These are phyloP conservation scores for Tulasnella sp. DNA, from an alignment of 768 basidiomycete genomes.

Conservation along the genomic window DNA sequence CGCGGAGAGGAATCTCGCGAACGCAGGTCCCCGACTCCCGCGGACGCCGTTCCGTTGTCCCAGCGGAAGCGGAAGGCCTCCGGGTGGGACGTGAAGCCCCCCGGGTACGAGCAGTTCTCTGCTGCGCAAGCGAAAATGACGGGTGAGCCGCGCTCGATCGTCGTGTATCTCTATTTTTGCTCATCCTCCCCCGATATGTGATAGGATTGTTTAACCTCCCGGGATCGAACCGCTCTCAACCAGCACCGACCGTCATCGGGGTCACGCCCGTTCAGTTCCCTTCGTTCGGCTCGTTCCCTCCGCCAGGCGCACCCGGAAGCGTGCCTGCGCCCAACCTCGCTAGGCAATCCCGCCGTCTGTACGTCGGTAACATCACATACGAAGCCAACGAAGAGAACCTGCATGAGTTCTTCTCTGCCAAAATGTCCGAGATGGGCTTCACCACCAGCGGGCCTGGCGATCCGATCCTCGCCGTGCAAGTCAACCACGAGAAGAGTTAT, in stretches of 20 bases:
- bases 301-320: slow-evolving; percentile 54
- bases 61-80: slow-evolving; percentile 83
- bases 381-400: slow-evolving; percentile 90
- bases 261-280: slow-evolving; percentile 49
- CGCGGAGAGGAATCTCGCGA: slow-evolving; percentile 51
- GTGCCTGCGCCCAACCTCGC: slow-evolving; percentile 72
- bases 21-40: slow-evolving; percentile 81
- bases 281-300: slow-evolving; percentile 42
- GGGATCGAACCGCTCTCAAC: slow-evolving; percentile 79
- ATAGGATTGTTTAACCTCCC: slow-evolving; percentile 92
- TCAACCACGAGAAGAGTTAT: slow-evolving; percentile 98
- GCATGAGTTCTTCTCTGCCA: slow-evolving; percentile 87
- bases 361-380: slow-evolving; percentile 93
- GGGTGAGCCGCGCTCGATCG: slow-evolving; percentile 41
- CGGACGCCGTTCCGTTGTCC: slow-evolving; percentile 65
- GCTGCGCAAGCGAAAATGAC: slow-evolving; percentile 98
- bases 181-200: slow-evolving; percentile 13
- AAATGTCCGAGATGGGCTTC: slow-evolving; percentile 88
- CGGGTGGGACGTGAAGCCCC: slow-evolving; percentile 93
- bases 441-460: slow-evolving; percentile 77
- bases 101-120: slow-evolving; percentile 88
- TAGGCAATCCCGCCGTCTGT: slow-evolving; percentile 87
- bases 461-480: slow-evolving; percentile 85
- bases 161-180: too few species aligned
- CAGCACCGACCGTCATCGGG: slow-evolving; percentile 63